Percentiles rank a stretch among this genome's conserved stretches.
These are phyloP conservation scores for Dothistroma septosporum DNA, from an alignment of 2,329 filamentous ascomycete genomes.

Conservation along the genomic window DNA sequence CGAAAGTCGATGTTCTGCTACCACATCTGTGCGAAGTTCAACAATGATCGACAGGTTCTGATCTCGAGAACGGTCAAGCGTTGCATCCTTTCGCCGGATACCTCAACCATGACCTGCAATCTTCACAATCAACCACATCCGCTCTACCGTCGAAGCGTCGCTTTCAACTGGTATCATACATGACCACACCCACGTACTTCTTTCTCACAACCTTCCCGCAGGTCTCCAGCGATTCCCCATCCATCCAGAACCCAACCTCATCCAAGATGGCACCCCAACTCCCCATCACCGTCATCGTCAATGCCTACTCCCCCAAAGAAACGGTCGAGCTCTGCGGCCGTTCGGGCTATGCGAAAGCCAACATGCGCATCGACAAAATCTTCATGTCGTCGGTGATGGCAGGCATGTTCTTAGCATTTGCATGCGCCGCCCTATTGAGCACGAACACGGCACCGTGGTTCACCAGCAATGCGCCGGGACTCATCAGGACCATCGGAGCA, in stretches of 20 bases:
- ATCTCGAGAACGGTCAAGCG: not conserved
- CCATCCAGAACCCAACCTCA: not conserved
- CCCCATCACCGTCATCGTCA: slow-evolving; percentile 16
- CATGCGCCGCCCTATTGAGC: slow-evolving; percentile 38
- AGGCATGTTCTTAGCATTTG: slow-evolving; percentile 51
- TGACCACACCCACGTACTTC: not conserved
- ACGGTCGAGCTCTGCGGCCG: slow-evolving; percentile 50
- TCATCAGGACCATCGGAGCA: slow-evolving; percentile 32
- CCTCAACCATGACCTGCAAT: not conserved
- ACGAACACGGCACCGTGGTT: slow-evolving; percentile 33
- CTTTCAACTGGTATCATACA: not conserved
- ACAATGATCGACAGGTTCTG: not conserved
- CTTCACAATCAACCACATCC: not conserved
- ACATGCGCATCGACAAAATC: slow-evolving; percentile 52
- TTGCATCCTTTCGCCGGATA: not conserved
- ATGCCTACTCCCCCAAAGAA: slow-evolving; percentile 32
- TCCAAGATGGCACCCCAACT: not conserved
- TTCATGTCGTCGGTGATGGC: slow-evolving; percentile 52
- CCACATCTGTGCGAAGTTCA: not conserved
- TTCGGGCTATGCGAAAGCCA: slow-evolving; percentile 49
- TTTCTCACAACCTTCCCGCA: not conserved
- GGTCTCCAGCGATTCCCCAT: not conserved
- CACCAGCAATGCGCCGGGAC: slow-evolving; percentile 32
- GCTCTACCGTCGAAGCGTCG: not conserved
- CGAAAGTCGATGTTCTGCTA: not conserved